phyloP scores from a whole-genome alignment of 208 protist species.

The Zelonia costaricensis region DNA sequence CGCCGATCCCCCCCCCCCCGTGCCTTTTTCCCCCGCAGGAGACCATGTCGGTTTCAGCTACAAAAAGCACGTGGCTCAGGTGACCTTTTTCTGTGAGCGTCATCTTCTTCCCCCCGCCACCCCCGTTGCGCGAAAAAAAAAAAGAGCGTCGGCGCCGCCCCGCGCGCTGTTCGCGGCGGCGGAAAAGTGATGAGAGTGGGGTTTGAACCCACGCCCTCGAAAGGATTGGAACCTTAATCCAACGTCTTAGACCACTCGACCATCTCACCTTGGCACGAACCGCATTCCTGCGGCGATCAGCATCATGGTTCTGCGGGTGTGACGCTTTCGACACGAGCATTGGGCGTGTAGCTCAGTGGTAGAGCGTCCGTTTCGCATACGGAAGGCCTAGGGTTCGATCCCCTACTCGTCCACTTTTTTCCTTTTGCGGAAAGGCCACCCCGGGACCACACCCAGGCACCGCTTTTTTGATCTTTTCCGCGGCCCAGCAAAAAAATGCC shows the following conservation, averaged over 20 bases:
- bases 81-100: neutral
- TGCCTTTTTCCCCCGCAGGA: too few species aligned
- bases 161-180: neutral
- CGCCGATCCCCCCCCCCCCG: too few species aligned
- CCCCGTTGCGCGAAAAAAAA: neutral
- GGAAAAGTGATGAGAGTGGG: slow-evolving; percentile 56
- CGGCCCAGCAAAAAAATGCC: too few species aligned
- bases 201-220: slow-evolving; percentile 40
- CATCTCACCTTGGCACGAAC: slow-evolving; percentile 34
- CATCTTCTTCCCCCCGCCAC: neutral
- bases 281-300: neutral
- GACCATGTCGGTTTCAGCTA: too few species aligned
- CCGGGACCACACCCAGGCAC: too few species aligned
- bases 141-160: neutral
- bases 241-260: slow-evolving; percentile 48
- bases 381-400: slow-evolving; percentile 72
- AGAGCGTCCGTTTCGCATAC: slow-evolving; percentile 81
- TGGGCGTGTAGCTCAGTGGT: slow-evolving; percentile 77
- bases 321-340: neutral
- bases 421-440: too few species aligned
- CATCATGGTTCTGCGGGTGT: neutral
- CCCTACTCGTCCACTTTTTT: slow-evolving; percentile 58
- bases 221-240: slow-evolving; percentile 50
- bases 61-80: neutral
- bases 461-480: slow-evolving; percentile 3